phyloP scores from a whole-genome alignment of 1,284 basidiomycete species.

The Moniliella sp. region DNA sequence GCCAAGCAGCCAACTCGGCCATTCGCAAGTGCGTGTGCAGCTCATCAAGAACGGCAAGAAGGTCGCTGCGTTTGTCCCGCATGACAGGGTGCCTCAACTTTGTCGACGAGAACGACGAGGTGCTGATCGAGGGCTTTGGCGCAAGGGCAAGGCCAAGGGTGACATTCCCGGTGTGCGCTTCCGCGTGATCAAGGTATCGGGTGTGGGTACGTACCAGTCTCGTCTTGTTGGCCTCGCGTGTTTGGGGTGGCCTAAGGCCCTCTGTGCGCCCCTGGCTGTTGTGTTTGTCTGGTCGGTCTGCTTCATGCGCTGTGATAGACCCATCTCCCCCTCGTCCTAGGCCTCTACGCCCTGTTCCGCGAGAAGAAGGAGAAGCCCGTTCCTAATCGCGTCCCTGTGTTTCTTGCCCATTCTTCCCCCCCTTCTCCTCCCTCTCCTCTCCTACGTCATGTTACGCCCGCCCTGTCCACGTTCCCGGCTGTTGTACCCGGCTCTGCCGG shows the following conservation, averaged over 20 bases:
- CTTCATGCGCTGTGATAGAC: neutral
- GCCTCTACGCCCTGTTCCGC: slow-evolving; percentile 41
- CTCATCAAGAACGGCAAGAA: slow-evolving; percentile 99
- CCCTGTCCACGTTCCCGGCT: too few relatives aligned
- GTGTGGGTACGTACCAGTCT: too few relatives aligned
- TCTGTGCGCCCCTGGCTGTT: too few relatives aligned
- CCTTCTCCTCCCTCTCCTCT: too few relatives aligned
- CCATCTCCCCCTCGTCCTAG: slow-evolving; percentile 64
- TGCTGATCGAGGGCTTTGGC: slow-evolving; percentile 99
- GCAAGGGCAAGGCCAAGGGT: slow-evolving; percentile 95
- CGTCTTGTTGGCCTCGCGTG: too few relatives aligned
- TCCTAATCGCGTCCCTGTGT: slow-evolving; percentile 27
- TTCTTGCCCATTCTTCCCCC: neutral
- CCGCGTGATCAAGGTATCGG: slow-evolving; percentile 95
- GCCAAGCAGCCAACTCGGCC: slow-evolving; percentile 97
- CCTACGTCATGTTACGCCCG: too few relatives aligned
- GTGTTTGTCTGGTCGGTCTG: too few relatives aligned
- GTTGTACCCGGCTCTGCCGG: too few relatives aligned
- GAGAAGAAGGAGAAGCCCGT: slow-evolving; percentile 28
- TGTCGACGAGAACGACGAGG: slow-evolving; percentile 35
- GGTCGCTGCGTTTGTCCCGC: slow-evolving; percentile 37
- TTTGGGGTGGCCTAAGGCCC: too few relatives aligned
- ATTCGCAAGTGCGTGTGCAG: slow-evolving; percentile 99
- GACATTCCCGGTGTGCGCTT: slow-evolving; percentile 73
- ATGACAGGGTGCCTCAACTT: slow-evolving; percentile 97